Percentiles rank a stretch among this genome's conserved stretches.
Evolutionary conservation across 352 stramenopile genomes (phyloP).

Genomic region (Phytophthora idaei): DNA sequence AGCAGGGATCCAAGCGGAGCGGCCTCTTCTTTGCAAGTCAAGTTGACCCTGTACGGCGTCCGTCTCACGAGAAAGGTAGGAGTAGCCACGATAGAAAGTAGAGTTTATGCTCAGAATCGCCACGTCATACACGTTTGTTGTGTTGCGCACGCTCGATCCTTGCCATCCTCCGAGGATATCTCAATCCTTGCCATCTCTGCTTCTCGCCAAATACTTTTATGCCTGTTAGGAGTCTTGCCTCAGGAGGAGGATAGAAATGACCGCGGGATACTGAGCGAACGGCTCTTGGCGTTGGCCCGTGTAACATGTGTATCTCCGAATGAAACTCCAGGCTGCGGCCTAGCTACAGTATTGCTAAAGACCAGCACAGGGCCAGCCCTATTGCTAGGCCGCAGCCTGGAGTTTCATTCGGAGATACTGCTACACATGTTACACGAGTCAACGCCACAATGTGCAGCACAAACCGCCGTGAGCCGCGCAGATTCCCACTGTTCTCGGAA

Average conservation of each 20-base stretch:
- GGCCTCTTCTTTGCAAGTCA: constrained; percentile 24
- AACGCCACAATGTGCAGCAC: too few species aligned
- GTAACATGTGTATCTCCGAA: too few species aligned
- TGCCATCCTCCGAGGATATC: constrained; percentile 5
- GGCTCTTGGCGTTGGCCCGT: not conserved
- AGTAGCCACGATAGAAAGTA: constrained; percentile 4
- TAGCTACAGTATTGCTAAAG: too few species aligned
- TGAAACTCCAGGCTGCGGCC: too few species aligned
- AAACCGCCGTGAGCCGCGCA: not conserved
- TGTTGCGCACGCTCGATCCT: not conserved
- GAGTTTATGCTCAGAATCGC: not conserved
- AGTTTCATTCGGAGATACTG: too few species aligned
- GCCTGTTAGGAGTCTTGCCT: not conserved
- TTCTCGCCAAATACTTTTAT: not conserved
- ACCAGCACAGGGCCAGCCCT: too few species aligned
- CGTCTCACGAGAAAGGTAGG: constrained; percentile 24
- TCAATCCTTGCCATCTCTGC: not conserved
- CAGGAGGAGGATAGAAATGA: not conserved
- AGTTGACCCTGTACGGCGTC: constrained; percentile 14
- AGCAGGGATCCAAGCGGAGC: constrained; percentile 8
- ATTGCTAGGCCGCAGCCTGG: too few species aligned
- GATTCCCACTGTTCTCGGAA: not conserved
- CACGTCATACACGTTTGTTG: not conserved
- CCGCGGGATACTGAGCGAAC: not conserved
- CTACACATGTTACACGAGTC: too few species aligned